Conservation (phyloP, 2,329 filamentous ascomycete genomes). For the Aspergillus brasiliensis region DNA sequence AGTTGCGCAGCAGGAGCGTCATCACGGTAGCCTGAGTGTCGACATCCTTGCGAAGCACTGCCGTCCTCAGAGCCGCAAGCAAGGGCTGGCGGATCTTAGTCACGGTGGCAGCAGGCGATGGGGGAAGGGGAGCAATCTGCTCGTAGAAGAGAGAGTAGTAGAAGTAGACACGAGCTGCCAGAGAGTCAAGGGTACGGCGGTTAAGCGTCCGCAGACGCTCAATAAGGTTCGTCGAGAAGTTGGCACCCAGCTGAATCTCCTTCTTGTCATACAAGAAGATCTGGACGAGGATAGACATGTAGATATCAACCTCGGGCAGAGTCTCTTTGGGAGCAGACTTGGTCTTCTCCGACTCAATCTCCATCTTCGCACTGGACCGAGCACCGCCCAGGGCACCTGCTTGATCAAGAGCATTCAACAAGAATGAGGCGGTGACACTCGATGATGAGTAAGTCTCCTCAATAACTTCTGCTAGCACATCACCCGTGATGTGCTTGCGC, state of each 20-base stretch:
- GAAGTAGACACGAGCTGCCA: constrained; percentile 95
- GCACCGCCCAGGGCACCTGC: constrained; percentile 65
- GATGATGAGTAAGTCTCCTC: constrained; percentile 75
- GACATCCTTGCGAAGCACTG: constrained; percentile 94
- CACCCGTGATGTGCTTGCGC: constrained; percentile 83
- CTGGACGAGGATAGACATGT: constrained; percentile 82
- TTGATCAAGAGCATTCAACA: constrained; percentile 71
- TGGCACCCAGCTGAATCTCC: constrained; percentile 74
- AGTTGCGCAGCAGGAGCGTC: constrained; percentile 91
- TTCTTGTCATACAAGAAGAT: constrained; percentile 87
- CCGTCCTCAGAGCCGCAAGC: constrained; percentile 84
- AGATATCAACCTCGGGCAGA: constrained; percentile 84
- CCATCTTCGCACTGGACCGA: constrained; percentile 66
- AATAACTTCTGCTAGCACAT: constrained; percentile 79
- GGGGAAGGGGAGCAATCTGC: constrained; percentile 81
- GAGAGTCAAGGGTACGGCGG: constrained; percentile 87
- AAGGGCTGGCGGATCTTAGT: constrained; percentile 84
- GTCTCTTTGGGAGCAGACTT: constrained; percentile 67
- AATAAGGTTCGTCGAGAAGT: constrained; percentile 81
- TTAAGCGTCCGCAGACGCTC: constrained; percentile 87
- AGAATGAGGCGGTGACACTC: constrained; percentile 66
- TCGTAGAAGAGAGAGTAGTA: constrained; percentile 97
- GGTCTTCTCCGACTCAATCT: constrained; percentile 72
- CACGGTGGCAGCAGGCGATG: constrained; percentile 83
- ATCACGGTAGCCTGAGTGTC: constrained; percentile 98